Evolutionary conservation across 768 basidiomycete genomes (phyloP).

Genomic region (Phanerochaete sordida): DNA sequence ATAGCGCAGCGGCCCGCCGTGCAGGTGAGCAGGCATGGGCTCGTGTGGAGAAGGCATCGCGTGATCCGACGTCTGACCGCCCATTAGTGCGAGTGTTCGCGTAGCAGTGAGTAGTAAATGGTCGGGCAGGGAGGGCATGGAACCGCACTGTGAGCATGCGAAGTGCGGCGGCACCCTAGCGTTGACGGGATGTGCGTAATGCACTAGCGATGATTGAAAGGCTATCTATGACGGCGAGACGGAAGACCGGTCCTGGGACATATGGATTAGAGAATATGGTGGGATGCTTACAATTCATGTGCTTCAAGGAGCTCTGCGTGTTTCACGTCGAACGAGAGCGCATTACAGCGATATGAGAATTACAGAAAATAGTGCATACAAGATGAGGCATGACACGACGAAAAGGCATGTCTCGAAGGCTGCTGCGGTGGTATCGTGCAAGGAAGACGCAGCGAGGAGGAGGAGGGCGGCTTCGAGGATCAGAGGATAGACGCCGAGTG

Average conservation of each 20-base stretch:
- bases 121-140: background rate
- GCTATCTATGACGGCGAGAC: background rate
- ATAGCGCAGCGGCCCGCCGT: background rate
- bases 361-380: too few species aligned
- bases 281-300: too few species aligned
- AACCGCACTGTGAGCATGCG: background rate
- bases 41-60: background rate
- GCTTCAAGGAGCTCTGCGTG: too few species aligned
- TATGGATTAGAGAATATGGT: too few species aligned
- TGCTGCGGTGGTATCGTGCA: too few species aligned
- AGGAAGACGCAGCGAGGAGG: too few species aligned
- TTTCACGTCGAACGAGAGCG: too few species aligned
- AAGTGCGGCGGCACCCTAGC: background rate
- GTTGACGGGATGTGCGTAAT: background rate
- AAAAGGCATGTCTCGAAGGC: too few species aligned
- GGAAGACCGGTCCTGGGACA: too few species aligned
- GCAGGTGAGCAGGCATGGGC: background rate
- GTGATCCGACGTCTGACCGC: slow-evolving; percentile 4
- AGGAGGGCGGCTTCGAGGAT: too few species aligned
- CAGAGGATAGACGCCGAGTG: background rate
- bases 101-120: background rate
- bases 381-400: too few species aligned
- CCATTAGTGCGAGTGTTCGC: background rate
- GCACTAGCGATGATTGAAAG: background rate
- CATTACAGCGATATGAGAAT: too few species aligned